Percentiles rank a stretch among this genome's conserved stretches.
Evolutionary conservation across 108 stramenopile genomes (phyloP).

Genomic region (Cyclotella atomus): DNA sequence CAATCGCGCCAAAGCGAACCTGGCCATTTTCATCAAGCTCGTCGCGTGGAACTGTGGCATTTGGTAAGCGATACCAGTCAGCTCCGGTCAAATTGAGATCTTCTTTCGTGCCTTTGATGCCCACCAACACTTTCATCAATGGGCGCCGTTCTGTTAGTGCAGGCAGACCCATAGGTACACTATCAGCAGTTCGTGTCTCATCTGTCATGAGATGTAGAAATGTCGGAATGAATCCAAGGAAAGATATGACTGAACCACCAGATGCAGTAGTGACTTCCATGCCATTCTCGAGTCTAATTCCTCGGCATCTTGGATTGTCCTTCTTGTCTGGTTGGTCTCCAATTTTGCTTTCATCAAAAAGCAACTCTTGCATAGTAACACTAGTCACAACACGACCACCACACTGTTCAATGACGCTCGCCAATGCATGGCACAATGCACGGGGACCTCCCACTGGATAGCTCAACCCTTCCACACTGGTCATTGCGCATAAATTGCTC

Average conservation of each 20-base stretch:
- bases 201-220: constrained; percentile 71
- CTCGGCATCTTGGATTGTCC: constrained; percentile 54
- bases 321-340: constrained; percentile 5
- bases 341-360: constrained; percentile 53
- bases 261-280: constrained; percentile 30
- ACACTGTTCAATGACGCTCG: constrained; percentile 76
- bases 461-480: constrained; percentile 77
- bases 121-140: constrained; percentile 76
- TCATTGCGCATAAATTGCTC: constrained; percentile 65
- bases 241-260: constrained; percentile 67
- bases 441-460: constrained; percentile 90
- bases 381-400: constrained; percentile 76
- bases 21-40: constrained; percentile 69
- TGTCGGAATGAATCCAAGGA: constrained; percentile 82
- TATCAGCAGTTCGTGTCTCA: constrained; percentile 70
- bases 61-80: constrained; percentile 86
- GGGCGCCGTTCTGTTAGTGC: constrained; percentile 85
- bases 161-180: constrained; percentile 78
- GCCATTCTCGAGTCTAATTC: constrained; percentile 55
- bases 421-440: constrained; percentile 81
- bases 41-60: constrained; percentile 71
- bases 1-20: constrained; percentile 70
- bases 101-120: constrained; percentile 68
- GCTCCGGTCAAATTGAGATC: constrained; percentile 83
- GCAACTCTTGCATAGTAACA: constrained; percentile 61